phyloP scores from a whole-genome alignment of 352 stramenopile species.

The Pythium myriotylum region DNA sequence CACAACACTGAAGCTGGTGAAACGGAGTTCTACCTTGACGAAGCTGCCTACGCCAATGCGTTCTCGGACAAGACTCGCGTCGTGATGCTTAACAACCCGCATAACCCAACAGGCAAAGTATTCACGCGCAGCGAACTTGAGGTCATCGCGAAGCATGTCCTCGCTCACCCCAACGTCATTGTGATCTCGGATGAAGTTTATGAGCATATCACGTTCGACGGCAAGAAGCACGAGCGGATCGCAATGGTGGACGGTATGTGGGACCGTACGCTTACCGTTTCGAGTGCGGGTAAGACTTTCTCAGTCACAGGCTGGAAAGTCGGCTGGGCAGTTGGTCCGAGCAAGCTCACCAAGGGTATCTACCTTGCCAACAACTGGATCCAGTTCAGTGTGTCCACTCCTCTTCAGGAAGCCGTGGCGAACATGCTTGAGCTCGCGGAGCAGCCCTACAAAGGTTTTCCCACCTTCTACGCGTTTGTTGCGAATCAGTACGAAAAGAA shows the following conservation, averaged over 20 bases:
- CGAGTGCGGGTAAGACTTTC: conserved; percentile 92
- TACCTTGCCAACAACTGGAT: conserved; percentile 87
- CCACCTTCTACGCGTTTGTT: conserved; percentile 84
- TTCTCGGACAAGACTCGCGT: conserved; percentile 94
- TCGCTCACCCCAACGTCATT: conserved; percentile 84
- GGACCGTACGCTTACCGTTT: conserved; percentile 88
- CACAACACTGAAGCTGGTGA: conserved; percentile 31
- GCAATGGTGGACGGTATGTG: conserved; percentile 84
- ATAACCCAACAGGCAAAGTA: conserved; percentile 99
- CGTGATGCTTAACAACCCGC: conserved; percentile 97
- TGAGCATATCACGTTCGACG: conserved; percentile 95
- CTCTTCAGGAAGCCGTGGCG: conserved; percentile 85
- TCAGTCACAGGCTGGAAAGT: conserved; percentile 94
- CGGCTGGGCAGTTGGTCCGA: conserved; percentile 90
- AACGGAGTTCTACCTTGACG: conserved; percentile 87
- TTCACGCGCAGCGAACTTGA: conserved; percentile 94
- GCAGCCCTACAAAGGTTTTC: conserved; percentile 68
- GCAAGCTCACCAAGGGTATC: conserved; percentile 70
- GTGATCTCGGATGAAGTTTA: conserved; percentile 98
- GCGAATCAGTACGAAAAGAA: conserved; percentile 74
- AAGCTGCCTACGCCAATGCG: conserved; percentile 72
- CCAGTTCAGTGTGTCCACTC: conserved; percentile 85
- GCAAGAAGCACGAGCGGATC: conserved; percentile 65
- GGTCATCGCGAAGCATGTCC: conserved; percentile 89
- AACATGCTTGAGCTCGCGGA: conserved; percentile 76